phyloP scores from a whole-genome alignment of 805 yeast genomes.

The Danielia reshetovae region DNA sequence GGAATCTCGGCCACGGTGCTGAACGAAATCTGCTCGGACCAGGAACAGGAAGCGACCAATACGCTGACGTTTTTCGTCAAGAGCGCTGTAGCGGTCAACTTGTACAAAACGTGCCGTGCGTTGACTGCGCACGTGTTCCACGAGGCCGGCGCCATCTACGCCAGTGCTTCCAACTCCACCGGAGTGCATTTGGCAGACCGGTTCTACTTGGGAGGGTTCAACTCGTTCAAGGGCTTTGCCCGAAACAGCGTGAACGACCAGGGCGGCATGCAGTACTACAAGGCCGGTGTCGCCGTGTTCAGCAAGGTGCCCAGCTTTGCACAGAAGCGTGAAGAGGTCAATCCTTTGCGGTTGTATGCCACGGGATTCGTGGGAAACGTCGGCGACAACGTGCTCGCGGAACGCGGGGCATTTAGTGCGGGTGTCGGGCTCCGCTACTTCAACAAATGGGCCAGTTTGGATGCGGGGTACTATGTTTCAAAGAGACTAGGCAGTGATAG shows the following conservation, averaged over 20 bases:
- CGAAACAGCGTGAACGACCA: conserved; percentile 65
- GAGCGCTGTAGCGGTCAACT: conserved; percentile 24
- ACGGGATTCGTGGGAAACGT: conserved; percentile 67
- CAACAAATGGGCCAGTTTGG: conserved; percentile 38
- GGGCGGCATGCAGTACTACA: conserved; percentile 66
- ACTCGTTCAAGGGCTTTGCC: conserved; percentile 67
- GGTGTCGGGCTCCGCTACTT: conserved; percentile 39
- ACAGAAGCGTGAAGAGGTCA: conserved; percentile 20
- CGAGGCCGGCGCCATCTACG: conserved; percentile 54
- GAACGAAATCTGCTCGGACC: conserved; percentile 44
- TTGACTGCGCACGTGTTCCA: conserved; percentile 49
- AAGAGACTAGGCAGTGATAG: conserved; percentile 18
- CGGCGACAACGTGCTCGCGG: conserved; percentile 24
- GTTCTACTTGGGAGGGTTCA: conserved; percentile 79
- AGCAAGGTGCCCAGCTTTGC: conserved; percentile 52
- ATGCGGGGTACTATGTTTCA: conserved; percentile 36
- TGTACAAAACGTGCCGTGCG: conserved; percentile 40
- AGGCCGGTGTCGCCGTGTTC: conserved; percentile 56
- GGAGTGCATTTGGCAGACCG: conserved; percentile 67
- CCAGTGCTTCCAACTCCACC: conserved; percentile 17
- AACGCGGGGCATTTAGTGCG: conserved; percentile 21
- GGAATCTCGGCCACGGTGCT: conserved; percentile 61
- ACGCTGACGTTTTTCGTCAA: conserved; percentile 30
- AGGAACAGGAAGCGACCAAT: conserved; percentile 22
- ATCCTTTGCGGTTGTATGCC: conserved; percentile 49